Base-by-base conservation (phyloP, 108 stramenopile genomes). In the Pseudonitzschia delicatissima region DNA sequence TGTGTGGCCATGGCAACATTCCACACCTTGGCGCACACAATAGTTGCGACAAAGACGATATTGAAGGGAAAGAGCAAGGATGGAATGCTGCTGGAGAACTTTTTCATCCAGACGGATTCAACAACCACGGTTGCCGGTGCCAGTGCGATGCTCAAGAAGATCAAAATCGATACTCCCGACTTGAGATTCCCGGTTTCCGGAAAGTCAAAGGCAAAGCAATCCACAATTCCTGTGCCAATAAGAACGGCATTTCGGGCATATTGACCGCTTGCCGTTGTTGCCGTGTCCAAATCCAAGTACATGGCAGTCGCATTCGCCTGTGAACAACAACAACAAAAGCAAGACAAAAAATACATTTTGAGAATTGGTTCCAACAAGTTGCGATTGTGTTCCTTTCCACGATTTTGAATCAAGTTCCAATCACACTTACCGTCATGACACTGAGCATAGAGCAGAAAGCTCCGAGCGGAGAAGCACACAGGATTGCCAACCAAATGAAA, bases 401-500 rank as follows among this genome's bases (percentile, higher is more conserved):
- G 3, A 23, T 48, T 48, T 39, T 21, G 40, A 12, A 12, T 42
- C 40, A 42, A 42, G 11, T 42, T 21, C 2, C 20, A 6, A 5
- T 48, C 1, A 9, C 21, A 60, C 23, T 52, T 18, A 67, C 52
- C 17, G 71, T 37, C 13, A 57, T 2, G 27, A 62, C 71, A 48
- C 65, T 31, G 1, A 57, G 15, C 29, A 76, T 5, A 0, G 73
- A 44, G 31, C 69, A 77, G 8, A 72, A 11, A 0, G 32, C 68
- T 1, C 64, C 60, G 2, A 67, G 23, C 3, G 71, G 71, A 5
- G 64, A 61, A 3, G 62, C 45, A 27, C 45, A 21, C 5, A 77
- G 15, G 28, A 77, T 66, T 11, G 57, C 76, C 36, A 72, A n/a
- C 76, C 25, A 45, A 23, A 71, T 60, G 8, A 71, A 77, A 13